A percentile compares a stretch with the other conserved stretches of the same genome.
phyloP scores from a whole-genome alignment of 495 filamentous ascomycete genomes.

The Talaromyces liani region DNA sequence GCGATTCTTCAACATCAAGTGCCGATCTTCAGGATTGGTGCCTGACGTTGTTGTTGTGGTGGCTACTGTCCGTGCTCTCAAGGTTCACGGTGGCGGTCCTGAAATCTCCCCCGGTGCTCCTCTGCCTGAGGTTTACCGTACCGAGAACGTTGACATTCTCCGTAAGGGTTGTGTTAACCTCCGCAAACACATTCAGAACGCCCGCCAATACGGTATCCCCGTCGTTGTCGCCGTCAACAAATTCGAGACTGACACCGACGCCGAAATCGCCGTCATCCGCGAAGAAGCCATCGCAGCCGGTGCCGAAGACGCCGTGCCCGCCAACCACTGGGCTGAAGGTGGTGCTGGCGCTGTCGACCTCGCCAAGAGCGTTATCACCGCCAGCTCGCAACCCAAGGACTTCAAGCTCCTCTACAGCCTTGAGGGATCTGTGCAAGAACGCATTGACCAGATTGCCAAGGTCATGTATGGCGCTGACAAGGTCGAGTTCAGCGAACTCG shows the following conservation, averaged over 20 bases:
- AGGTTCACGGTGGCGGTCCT: constrained; percentile 93
- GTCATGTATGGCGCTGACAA: constrained; percentile 88
- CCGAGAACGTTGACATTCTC: constrained; percentile 88
- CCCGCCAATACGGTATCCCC: constrained; percentile 78
- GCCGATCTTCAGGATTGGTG: constrained; percentile 82
- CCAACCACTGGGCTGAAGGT: constrained; percentile 96
- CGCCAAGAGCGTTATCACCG: constrained; percentile 77
- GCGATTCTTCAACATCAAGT: constrained; percentile 99
- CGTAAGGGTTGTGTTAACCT: constrained; percentile 88
- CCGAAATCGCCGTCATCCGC: constrained; percentile 79
- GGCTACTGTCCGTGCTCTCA: constrained; percentile 88
- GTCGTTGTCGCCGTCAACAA: constrained; percentile 98
- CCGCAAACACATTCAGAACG: constrained; percentile 88
- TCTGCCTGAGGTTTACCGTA: constrained; percentile 76
- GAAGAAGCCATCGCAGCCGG: constrained; percentile 91
- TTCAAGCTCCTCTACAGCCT: constrained; percentile 84
- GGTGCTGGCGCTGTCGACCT: constrained; percentile 86
- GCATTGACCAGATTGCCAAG: constrained; percentile 84
- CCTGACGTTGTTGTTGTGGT: constrained; percentile 94
- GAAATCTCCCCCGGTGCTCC: constrained; percentile 80
- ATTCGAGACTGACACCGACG: constrained; percentile 88
- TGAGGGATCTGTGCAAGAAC: constrained; percentile 74
- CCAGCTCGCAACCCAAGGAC: constrained; percentile 76
- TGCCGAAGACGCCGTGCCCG: constrained; percentile 85
- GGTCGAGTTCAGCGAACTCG: constrained; percentile 89